Evolutionary conservation across 345 rosid species (phyloP).

Genomic region (Arabis hirsuta): DNA sequence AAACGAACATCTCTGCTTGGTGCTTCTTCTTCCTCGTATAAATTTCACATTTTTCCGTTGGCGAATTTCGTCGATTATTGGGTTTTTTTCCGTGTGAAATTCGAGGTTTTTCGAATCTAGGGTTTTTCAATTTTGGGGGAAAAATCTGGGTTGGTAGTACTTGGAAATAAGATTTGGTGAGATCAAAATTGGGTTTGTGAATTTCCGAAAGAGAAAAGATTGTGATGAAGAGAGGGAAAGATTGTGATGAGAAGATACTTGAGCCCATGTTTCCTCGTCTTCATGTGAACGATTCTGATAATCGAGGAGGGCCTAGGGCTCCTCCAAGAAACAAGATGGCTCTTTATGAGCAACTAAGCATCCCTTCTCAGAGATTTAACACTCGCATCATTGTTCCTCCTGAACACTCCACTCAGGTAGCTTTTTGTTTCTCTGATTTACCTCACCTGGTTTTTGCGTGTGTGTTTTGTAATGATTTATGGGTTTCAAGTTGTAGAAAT

Average conservation of each 20-base stretch:
- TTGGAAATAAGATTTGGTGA: too few relatives aligned
- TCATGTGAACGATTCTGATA: conserved; percentile 68
- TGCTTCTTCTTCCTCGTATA: neutral
- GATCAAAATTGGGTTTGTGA: too few relatives aligned
- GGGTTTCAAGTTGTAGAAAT: neutral
- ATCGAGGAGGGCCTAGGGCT: conserved; percentile 63
- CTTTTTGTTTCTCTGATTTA: neutral
- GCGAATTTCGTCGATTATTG: neutral
- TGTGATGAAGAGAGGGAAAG: conserved; percentile 51
- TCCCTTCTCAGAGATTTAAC: conserved; percentile 57
- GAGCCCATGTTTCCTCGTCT: conserved; percentile 75
- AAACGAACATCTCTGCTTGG: neutral
- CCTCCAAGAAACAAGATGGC: conserved; percentile 89
- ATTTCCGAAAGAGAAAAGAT: too few relatives aligned
- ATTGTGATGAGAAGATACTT: conserved; percentile 48
- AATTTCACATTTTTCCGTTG: neutral
- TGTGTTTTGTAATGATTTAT: neutral
- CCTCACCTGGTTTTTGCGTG: neutral
- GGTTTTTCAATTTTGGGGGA: neutral
- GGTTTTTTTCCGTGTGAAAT: neutral
- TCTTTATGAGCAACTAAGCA: conserved; percentile 66
- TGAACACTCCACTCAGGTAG: conserved; percentile 15
- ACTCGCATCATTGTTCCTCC: neutral
- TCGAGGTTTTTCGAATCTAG: neutral
- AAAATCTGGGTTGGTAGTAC: too few relatives aligned